Conservation (phyloP, 2,329 filamentous ascomycete genomes). For the Sporothrix euskadiensis region DNA sequence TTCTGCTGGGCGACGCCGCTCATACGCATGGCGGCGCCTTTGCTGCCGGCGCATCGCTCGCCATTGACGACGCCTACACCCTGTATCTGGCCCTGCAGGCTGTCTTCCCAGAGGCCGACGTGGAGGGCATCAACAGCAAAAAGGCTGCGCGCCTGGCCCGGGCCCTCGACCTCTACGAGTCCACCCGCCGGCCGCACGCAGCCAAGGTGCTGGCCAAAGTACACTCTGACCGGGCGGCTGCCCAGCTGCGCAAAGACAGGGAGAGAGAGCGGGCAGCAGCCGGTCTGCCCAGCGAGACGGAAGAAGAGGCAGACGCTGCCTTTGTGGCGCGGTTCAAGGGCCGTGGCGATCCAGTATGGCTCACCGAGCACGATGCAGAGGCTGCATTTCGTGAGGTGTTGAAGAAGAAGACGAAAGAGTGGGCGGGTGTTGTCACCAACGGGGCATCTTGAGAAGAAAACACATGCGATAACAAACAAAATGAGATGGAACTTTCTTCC, state of each 20-base stretch:
- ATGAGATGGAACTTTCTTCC: too few species aligned
- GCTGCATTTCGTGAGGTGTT: not conserved
- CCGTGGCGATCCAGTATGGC: not conserved
- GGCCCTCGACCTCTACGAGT: not conserved
- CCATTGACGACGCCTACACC: constrained; percentile 27
- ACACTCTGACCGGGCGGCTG: not conserved
- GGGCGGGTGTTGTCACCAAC: not conserved
- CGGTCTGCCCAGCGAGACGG: not conserved
- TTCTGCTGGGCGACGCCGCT: constrained; percentile 4
- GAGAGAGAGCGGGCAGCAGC: not conserved
- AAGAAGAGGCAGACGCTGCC: not conserved
- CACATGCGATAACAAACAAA: too few species aligned
- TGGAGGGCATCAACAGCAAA: not conserved
- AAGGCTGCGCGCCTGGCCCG: not conserved
- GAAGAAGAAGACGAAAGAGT: not conserved
- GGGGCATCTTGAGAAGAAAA: not conserved
- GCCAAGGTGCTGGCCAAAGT: constrained; percentile 10
- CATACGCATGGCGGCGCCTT: constrained; percentile 27
- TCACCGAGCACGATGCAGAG: not conserved
- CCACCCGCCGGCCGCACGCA: not conserved
- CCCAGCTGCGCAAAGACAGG: not conserved
- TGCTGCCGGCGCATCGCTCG: constrained; percentile 26
- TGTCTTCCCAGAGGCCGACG: constrained; percentile 23
- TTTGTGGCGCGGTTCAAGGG: not conserved
- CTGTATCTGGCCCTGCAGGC: constrained; percentile 22